phyloP scores from a whole-genome alignment of 2,329 filamentous ascomycete genomes.

The Sphaerulina vaccinii region DNA sequence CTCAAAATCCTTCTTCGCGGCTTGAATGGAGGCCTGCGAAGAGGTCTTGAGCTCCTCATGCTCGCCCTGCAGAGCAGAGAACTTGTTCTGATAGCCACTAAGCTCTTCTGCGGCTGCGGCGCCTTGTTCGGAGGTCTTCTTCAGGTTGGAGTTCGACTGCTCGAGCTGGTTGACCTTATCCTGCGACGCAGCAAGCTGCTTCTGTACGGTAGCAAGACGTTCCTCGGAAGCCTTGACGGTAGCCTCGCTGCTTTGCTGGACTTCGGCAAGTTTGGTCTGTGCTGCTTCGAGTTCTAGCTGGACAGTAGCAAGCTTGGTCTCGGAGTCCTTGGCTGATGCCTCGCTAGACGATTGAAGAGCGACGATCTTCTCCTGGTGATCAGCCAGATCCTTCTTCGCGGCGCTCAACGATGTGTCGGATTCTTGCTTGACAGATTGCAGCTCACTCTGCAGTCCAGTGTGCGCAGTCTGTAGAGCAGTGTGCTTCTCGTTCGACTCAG shows the following conservation, averaged over 20 bases:
- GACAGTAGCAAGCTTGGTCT: slow-evolving; percentile 16
- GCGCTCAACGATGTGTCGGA: slow-evolving; percentile 16
- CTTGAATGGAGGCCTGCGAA: slow-evolving; percentile 18
- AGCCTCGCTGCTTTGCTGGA: slow-evolving; percentile 14
- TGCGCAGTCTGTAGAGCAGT: slow-evolving; percentile 15
- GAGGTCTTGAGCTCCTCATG: slow-evolving; percentile 24
- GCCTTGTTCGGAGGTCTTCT: slow-evolving; percentile 20
- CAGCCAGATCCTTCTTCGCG: slow-evolving; percentile 19
- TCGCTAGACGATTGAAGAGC: slow-evolving; percentile 14
- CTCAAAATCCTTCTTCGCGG: slow-evolving; percentile 23
- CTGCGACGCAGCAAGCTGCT: slow-evolving; percentile 20
- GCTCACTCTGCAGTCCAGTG: slow-evolving; percentile 14
- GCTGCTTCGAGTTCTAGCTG: slow-evolving; percentile 22
- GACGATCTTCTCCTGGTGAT: slow-evolving; percentile 15
- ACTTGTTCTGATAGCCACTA: slow-evolving; percentile 16
- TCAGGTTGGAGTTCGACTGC: slow-evolving; percentile 19
- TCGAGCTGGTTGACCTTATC: slow-evolving; percentile 22
- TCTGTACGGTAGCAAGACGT: slow-evolving; percentile 14
- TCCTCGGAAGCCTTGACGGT: slow-evolving; percentile 13
- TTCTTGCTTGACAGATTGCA: slow-evolving; percentile 17
- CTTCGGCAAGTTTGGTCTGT: slow-evolving; percentile 18
- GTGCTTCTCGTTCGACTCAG: slow-evolving; percentile 15
- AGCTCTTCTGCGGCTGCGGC: slow-evolving; percentile 21
- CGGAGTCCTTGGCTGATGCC: slow-evolving; percentile 17
- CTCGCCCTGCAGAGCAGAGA: slow-evolving; percentile 20